Percentiles rank a stretch among this genome's conserved stretches.
Evolutionary conservation across 805 yeast species (phyloP).

Genomic region (Geotrichum ghanense): DNA sequence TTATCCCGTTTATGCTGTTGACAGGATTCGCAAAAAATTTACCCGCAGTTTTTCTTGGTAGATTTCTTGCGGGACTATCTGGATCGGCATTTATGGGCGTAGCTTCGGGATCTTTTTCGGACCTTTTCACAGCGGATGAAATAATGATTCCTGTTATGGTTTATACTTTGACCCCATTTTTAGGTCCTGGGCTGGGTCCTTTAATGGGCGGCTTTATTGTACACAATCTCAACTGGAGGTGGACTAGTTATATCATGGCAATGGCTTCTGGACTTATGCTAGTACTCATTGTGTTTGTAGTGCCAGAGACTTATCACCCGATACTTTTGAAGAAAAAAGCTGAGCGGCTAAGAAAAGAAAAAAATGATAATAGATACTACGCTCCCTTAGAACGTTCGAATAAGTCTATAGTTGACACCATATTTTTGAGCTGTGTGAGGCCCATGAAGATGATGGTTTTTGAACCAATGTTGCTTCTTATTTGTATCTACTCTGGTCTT

Average conservation of each 20-base stretch:
- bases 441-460: slow-evolving; percentile 35
- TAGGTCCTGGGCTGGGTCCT: slow-evolving; percentile 70
- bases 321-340: not conserved
- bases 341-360: not conserved
- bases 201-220: slow-evolving; percentile 48
- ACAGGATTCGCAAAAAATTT: slow-evolving; percentile 10
- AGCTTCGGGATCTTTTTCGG: slow-evolving; percentile 76
- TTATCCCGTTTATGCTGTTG: slow-evolving; percentile 8
- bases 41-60: slow-evolving; percentile 36
- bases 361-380: not conserved
- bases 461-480: slow-evolving; percentile 42
- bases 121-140: slow-evolving; percentile 58
- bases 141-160: slow-evolving; percentile 66
- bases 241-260: slow-evolving; percentile 56
- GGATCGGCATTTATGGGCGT: slow-evolving; percentile 78
- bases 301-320: slow-evolving; percentile 45
- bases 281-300: slow-evolving; percentile 33
- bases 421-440: slow-evolving; percentile 29
- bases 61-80: slow-evolving; percentile 65
- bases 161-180: slow-evolving; percentile 66
- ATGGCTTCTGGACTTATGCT: slow-evolving; percentile 50
- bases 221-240: slow-evolving; percentile 53
- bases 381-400: slow-evolving; percentile 1
- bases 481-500: slow-evolving; percentile 37
- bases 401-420: slow-evolving; percentile 3